Base-by-base conservation (phyloP, 2,329 filamentous ascomycete genomes). In the Fusarium kyushuense region DNA sequence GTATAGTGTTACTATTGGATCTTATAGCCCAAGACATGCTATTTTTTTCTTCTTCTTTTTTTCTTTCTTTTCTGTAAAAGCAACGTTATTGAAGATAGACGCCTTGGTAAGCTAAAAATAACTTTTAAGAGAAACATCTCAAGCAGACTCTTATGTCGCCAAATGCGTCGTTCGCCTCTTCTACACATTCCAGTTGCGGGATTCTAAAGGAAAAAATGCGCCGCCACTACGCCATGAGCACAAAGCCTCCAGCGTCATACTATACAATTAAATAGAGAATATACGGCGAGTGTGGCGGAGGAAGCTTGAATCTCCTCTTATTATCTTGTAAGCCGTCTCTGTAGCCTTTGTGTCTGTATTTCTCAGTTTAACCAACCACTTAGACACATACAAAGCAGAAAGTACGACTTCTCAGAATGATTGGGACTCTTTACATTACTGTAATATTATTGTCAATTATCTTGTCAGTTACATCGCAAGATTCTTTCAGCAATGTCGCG, bases 401-500 rank as follows among this genome's bases (percentile, higher is more conserved):
- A 51, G 6, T 6, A 9, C n/a, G 16, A 12, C 33, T 27, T 12
- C 12, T 21, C 33, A 27, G 29, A 38, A 51, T 54, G 48, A 46
- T 30, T 27, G 30, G 13, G 7, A 10, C 33, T 17, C 32, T 17
- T 8, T 16, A 21, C 23, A 30, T 48, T 9, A 29, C 58, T 7
- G 5, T 30, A 12, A n/a, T 71, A 43, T 17, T 74, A 29, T 33
- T 66, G 30, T 46, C 63, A 21, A n/a, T 69, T 19, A 10, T 63
- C 17, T 29, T 67, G 12, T 47, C 63, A 27, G 48, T 56, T 30
- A 30, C 58, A 11, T 52, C 73, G n/a, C 67, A 67, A 19, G 17
- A 65, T 9, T 68, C 71, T 13, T 46, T 69, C 45, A 58, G 58
- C 25, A 51, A 59, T 21, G 67, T 41, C 4, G 2, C 14, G 68